Conservation (phyloP, 495 filamentous ascomycete species). For the Podospora appendiculata region DNA sequence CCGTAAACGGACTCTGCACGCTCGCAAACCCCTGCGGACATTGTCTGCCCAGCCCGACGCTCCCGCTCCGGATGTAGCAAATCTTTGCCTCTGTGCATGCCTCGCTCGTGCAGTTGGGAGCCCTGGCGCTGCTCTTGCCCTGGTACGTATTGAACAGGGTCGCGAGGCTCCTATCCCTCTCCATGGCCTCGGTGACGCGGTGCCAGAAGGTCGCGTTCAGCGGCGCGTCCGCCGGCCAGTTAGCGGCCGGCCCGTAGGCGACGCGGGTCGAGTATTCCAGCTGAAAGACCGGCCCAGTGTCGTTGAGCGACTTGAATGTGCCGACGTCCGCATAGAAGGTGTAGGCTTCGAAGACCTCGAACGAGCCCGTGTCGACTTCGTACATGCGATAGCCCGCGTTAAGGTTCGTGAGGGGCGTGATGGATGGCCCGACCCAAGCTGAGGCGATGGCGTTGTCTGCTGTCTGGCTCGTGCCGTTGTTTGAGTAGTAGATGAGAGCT, state of each 20-base stretch:
- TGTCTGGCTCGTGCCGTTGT: constrained; percentile 37
- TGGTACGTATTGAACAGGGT: constrained; percentile 45
- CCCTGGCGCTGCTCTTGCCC: constrained; percentile 43
- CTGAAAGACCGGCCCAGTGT: constrained; percentile 34
- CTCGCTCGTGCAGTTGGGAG: constrained; percentile 42
- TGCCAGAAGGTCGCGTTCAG: constrained; percentile 54
- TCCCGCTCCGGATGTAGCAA: constrained; percentile 54
- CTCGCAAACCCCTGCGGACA: constrained; percentile 44
- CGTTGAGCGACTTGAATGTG: constrained; percentile 27
- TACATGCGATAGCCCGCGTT: constrained; percentile 50
- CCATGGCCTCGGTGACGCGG: constrained; percentile 52
- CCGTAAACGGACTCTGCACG: constrained; percentile 16
- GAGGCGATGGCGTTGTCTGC: constrained; percentile 33
- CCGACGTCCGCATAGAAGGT: constrained; percentile 46
- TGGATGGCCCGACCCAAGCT: constrained; percentile 45
- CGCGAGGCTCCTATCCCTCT: constrained; percentile 38
- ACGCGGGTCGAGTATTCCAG: constrained; percentile 52
- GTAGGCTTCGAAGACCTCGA: constrained; percentile 45
- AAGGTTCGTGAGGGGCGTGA: constrained; percentile 47
- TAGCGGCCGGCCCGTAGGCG: constrained; percentile 37
- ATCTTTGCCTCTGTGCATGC: constrained; percentile 48
- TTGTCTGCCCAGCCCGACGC: constrained; percentile 38
- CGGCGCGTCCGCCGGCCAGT: constrained; percentile 40
- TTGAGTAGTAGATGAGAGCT: constrained; percentile 44
- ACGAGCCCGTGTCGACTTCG: constrained; percentile 46